These are phyloP conservation scores for Marsdenia floribunda DNA, from an alignment of 257 asterid genomes.

Conservation along the genomic window DNA sequence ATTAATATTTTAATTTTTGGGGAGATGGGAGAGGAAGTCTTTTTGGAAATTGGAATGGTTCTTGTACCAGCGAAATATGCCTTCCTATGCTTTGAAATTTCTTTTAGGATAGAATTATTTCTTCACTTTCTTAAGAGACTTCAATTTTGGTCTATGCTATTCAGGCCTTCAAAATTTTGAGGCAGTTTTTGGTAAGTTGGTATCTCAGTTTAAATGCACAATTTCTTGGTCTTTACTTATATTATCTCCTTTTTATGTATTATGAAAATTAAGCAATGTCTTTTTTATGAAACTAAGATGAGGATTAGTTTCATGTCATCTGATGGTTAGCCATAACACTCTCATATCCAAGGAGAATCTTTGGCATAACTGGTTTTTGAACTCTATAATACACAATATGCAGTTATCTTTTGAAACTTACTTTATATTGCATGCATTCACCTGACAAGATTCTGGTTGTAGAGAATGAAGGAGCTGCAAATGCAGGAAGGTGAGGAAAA, in stretches of 20 bases:
- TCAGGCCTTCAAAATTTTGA: too few relatives aligned
- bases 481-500: conserved; percentile 51
- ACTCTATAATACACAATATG: neutral
- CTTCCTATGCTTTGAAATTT: too few relatives aligned
- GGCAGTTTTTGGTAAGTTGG: too few relatives aligned
- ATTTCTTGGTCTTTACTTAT: neutral
- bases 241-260: neutral
- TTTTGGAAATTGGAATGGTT: too few relatives aligned
- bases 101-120: neutral
- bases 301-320: neutral
- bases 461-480: conserved; percentile 90
- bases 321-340: neutral
- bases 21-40: too few relatives aligned
- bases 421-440: conserved; percentile 6
- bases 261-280: neutral
- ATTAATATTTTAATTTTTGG: too few relatives aligned
- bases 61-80: too few relatives aligned
- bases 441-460: conserved; percentile 4
- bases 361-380: neutral
- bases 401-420: neutral
- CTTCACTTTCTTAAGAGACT: neutral
- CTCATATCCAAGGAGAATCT: neutral
- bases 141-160: too few relatives aligned
- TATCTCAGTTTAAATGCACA: neutral
- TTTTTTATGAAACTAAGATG: neutral